These are phyloP conservation scores for Penicillium odoratum DNA, from an alignment of 495 filamentous ascomycete species.

Conservation along the genomic window DNA sequence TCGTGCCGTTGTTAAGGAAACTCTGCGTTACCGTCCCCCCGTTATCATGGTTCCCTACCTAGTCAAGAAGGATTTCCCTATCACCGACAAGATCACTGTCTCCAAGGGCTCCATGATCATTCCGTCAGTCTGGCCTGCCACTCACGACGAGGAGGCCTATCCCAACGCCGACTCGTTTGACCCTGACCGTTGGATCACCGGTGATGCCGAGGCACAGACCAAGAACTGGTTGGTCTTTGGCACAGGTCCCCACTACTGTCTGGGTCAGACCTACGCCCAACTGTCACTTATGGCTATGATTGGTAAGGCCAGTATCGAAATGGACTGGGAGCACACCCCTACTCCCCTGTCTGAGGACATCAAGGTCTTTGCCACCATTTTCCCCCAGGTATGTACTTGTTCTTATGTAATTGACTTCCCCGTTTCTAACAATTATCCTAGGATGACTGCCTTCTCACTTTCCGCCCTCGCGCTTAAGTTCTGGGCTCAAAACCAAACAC, in stretches of 20 bases:
- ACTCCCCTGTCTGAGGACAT: constrained; percentile 87
- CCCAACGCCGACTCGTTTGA: constrained; percentile 80
- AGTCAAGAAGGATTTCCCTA: constrained; percentile 93
- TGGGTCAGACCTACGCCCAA: constrained; percentile 93
- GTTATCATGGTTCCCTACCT: constrained; percentile 98
- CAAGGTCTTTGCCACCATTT: constrained; percentile 97
- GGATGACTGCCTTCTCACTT: constrained; percentile 47
- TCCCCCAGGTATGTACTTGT: constrained; percentile 75
- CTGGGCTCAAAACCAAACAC: constrained; percentile 11
- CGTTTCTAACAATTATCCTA: constrained; percentile 24
- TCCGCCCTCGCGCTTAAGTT: constrained; percentile 42
- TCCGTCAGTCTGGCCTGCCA: constrained; percentile 83
- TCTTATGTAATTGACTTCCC: not conserved
- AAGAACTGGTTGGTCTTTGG: constrained; percentile 99
- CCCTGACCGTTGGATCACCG: constrained; percentile 90
- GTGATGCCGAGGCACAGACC: constrained; percentile 83
- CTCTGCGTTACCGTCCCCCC: constrained; percentile 90
- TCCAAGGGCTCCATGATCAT: constrained; percentile 96
- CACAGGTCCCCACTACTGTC: constrained; percentile 93
- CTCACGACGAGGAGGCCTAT: constrained; percentile 93
- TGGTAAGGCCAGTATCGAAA: constrained; percentile 85
- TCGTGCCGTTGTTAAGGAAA: constrained; percentile 89
- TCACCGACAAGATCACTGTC: constrained; percentile 82
- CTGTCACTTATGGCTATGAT: constrained; percentile 88
- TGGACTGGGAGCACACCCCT: constrained; percentile 88